These are phyloP conservation scores for Kodamaea sagamina DNA, from an alignment of 805 yeast species.

Conservation along the genomic window DNA sequence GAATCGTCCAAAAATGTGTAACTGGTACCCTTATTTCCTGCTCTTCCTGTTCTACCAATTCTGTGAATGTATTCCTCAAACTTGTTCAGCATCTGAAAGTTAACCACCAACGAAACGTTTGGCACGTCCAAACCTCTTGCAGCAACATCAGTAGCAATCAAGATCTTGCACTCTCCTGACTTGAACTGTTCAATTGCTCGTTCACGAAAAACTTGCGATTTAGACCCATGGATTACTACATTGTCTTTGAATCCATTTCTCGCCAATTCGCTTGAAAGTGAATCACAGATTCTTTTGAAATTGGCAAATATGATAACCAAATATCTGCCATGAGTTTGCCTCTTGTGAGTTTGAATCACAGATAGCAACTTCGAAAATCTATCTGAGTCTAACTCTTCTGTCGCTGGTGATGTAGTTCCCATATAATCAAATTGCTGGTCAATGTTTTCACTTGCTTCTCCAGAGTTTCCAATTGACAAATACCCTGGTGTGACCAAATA, in stretches of 20 bases:
- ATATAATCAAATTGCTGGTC: conserved; percentile 59
- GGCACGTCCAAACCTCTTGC: conserved; percentile 96
- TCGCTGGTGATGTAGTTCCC: conserved; percentile 28
- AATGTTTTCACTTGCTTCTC: conserved; percentile 66
- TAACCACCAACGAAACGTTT: conserved; percentile 79
- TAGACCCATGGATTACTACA: conserved; percentile 81
- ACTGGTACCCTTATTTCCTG: conserved; percentile 79
- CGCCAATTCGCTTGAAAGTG: conserved; percentile 52
- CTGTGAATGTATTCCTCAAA: conserved; percentile 89
- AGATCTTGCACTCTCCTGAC: conserved; percentile 53
- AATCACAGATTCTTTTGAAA: conserved; percentile 71
- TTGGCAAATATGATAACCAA: conserved; percentile 79
- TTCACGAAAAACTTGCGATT: conserved; percentile 83
- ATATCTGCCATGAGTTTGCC: conserved; percentile 13
- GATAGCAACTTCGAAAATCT: conserved; percentile 47
- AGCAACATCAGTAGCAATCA: conserved; percentile 94
- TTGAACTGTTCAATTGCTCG: conserved; percentile 64
- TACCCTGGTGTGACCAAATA: conserved; percentile 64
- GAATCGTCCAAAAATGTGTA: conserved; percentile 66
- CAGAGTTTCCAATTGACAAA: conserved; percentile 67
- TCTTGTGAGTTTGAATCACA: conserved; percentile 39
- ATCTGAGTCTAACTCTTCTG: conserved; percentile 29
- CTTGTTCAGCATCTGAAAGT: conserved; percentile 76
- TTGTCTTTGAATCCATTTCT: conserved; percentile 42
- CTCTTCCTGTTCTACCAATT: conserved; percentile 96